phyloP scores from a whole-genome alignment of 148 eudicot species.

The Simmondsia chinensis region DNA sequence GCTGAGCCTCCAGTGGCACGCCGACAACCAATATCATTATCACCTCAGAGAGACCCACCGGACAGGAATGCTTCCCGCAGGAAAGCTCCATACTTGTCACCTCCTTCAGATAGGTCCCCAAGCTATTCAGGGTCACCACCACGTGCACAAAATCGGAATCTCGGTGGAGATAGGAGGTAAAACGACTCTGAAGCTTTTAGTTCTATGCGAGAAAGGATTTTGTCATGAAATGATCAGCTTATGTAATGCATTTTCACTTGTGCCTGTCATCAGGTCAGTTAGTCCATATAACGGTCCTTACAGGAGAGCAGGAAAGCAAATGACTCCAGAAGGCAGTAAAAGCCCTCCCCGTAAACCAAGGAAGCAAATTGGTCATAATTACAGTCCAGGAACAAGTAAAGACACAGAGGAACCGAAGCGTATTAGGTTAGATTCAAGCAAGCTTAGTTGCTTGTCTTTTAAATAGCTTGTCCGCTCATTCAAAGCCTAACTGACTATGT shows the following conservation, averaged over 20 bases:
- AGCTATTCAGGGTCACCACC: constrained; percentile 23
- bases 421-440: constrained; percentile 29
- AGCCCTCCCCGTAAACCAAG: constrained; percentile 29
- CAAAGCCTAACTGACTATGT: too few species aligned
- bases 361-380: constrained; percentile 26
- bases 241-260: neutral
- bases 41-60: constrained; percentile 55
- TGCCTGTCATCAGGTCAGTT: constrained; percentile 34
- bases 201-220: neutral
- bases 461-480: too few species aligned
- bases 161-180: constrained; percentile 40
- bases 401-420: constrained; percentile 18
- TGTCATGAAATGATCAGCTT: neutral
- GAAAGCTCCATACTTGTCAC: constrained; percentile 31
- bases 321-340: constrained; percentile 20
- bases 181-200: neutral
- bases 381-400: constrained; percentile 15
- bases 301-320: constrained; percentile 18
- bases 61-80: constrained; percentile 18
- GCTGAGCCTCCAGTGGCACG: constrained; percentile 22
- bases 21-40: constrained; percentile 39
- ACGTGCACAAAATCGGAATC: constrained; percentile 20
- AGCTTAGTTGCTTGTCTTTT: neutral
- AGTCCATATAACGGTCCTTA: constrained; percentile 30
- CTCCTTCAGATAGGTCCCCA: constrained; percentile 37